Base-by-base conservation (phyloP, 1,284 basidiomycete species). In the Rhodotorula sp. region DNA sequence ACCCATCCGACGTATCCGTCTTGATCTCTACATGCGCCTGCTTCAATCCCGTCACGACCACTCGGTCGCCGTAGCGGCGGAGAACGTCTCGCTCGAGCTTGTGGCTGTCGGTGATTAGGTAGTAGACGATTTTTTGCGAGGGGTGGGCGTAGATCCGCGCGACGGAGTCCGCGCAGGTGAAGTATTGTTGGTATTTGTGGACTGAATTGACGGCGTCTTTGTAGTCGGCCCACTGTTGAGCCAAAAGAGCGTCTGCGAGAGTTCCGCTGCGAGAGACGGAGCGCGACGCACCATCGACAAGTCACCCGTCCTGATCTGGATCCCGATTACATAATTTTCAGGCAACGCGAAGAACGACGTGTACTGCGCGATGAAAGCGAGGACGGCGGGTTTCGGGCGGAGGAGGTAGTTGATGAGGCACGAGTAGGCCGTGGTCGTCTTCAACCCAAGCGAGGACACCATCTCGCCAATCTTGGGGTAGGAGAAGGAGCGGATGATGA, bases 241-340 rank as follows among this genome's bases (percentile, higher is more conserved):
- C 7, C 44, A 20, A 31, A 31, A 0, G 26, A 11, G 50, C 18
- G 40, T 50, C 37, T 18, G 51, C 20, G 47, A 50, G 47, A 15
- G 30, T 18, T 2, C 26, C 4, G 4, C 47, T 5, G 13, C 11
- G 11, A 6, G 31, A 6, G 24, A 18, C 2, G 4, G 44, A 16
- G 31, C n/a, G 7, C 9, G 10, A 48, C 53, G 34, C 34, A 67
- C 66, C 66, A 73, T 70, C 16, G 57, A 57, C 5, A 28, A 22
- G 44, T 73, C 71, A 3, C 71, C 71, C 2, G 71, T 73, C 4
- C 71, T 52, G 44, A 73, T 50, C 47, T 73, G 71, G 6, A 73
- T 54, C 1, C 71, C 71, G 37, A 73, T 60, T 10, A 63, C 59
- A 30, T 68, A 73, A 26, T 64, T 52, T 6, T 64, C 63, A 3